A percentile compares a stretch with the other conserved stretches of the same genome.
phyloP scores from a whole-genome alignment of 192 early-diverging fungal species.

The Entomortierella chlamydospora region DNA sequence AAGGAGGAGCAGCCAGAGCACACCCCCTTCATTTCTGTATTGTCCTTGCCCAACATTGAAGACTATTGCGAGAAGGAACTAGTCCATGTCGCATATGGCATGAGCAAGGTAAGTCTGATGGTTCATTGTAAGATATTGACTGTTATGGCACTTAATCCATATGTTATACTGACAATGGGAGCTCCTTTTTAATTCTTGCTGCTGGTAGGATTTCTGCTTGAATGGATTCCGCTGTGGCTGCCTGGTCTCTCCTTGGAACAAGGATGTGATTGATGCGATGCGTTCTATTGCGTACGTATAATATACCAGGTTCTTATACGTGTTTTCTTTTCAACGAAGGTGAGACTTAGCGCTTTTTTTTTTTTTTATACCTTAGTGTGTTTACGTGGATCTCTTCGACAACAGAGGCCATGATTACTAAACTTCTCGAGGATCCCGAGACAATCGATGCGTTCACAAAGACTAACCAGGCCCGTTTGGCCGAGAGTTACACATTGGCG shows the following conservation, averaged over 20 bases:
- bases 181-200: neutral
- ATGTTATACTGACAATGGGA: no score
- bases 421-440: slow-evolving; percentile 65
- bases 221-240: slow-evolving; percentile 80
- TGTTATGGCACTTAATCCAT: no score
- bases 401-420: slow-evolving; percentile 67
- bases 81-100: slow-evolving; percentile 79
- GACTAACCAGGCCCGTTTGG: slow-evolving; percentile 68
- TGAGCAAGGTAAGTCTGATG: slow-evolving; percentile 78
- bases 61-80: slow-evolving; percentile 69
- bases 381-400: slow-evolving; percentile 75
- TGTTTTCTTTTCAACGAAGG: neutral
- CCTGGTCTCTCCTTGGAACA: slow-evolving; percentile 72
- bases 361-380: slow-evolving; percentile 28
- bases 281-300: slow-evolving; percentile 55
- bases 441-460: slow-evolving; percentile 71
- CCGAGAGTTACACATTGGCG: slow-evolving; percentile 60
- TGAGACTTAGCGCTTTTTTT: neutral
- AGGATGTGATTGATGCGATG: slow-evolving; percentile 52
- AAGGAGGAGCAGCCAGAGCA: slow-evolving; percentile 34
- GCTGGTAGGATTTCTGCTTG: slow-evolving; percentile 67
- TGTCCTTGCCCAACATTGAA: slow-evolving; percentile 67
- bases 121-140: no score
- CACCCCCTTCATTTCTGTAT: slow-evolving; percentile 72
- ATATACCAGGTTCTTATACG: neutral